Percentiles rank a stretch among this genome's conserved stretches.
Conservation (phyloP, 768 basidiomycete genomes). For the Suillus plorans region DNA sequence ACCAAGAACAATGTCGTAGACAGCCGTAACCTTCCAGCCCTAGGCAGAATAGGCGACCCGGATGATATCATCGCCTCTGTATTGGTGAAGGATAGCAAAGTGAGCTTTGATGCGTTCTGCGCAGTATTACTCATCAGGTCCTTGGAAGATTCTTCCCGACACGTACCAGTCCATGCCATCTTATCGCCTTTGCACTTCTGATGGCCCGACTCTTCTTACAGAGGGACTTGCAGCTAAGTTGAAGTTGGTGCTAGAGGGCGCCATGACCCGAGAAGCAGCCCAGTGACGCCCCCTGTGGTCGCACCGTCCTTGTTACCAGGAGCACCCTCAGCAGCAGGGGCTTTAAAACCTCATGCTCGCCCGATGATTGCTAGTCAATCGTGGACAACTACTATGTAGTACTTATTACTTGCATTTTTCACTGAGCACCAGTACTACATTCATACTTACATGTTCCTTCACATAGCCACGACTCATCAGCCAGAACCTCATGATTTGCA, state of each 20-base stretch:
- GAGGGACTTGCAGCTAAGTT: slow-evolving; percentile 60
- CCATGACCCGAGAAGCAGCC: slow-evolving; percentile 31
- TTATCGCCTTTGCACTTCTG: slow-evolving; percentile 75
- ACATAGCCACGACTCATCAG: neutral
- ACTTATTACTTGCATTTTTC: neutral
- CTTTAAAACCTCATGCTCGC: neutral
- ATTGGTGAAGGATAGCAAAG: slow-evolving; percentile 67
- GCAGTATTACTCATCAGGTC: neutral
- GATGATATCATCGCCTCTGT: slow-evolving; percentile 84
- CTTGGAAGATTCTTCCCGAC: slow-evolving; percentile 55
- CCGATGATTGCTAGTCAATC: neutral
- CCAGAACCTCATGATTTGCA: neutral
- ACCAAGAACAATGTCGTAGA: slow-evolving; percentile 40
- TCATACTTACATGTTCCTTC: neutral
- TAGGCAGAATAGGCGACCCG: slow-evolving; percentile 76
- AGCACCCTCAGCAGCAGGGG: neutral
- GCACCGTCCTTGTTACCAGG: neutral
- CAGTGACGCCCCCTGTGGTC: neutral
- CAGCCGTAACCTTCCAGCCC: slow-evolving; percentile 68
- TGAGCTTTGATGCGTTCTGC: slow-evolving; percentile 22
- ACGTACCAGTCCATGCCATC: slow-evolving; percentile 86
- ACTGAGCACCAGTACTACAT: neutral
- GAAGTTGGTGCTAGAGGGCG: slow-evolving; percentile 34
- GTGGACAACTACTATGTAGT: neutral
- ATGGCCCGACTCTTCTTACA: slow-evolving; percentile 69